Evolutionary conservation across 441 rosid species (phyloP), one percentile per base, ranked within the genome.

Genomic region (Gossypium davidsonii): DNA sequence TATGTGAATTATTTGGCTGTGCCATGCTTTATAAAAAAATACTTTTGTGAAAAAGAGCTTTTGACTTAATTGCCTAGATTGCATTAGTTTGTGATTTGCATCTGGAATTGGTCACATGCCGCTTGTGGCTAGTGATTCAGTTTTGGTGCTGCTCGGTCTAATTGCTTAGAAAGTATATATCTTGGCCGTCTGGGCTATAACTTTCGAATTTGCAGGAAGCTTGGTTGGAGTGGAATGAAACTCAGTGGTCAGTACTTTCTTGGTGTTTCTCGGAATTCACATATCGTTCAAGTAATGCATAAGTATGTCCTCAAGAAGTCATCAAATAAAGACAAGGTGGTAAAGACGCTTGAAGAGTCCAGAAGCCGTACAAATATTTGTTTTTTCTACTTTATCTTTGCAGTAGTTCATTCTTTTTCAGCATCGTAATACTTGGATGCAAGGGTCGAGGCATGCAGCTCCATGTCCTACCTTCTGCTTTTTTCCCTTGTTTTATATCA

Each of bases 181-280:
- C 49, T 37, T 37, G 14, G 67, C 18, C 37, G 51, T 18, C 12
- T 26, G 18, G 18, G 18, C 72, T 18, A 0, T 18, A 0, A 3
- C 2, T 39, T 71, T 39, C 6, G 6, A 42, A 31, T 75, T 69
- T 78, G 82, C 83, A 83, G 89, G 59, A 48, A 64, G 55, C 68
- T 48, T 49, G 68, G 15, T 64, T 39, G 58, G 20, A 3, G 57
- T 25, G 28, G 71, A 80, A 79, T 73, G 84, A 85, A 75, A 83
- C 76, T 49, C 79, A 73, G 76, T 49, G 80, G 67, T 67, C 8
- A 31, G 37, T 25, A n/a, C 26, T 67, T 49, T 67, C 58, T 7
- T 26, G 67, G 18, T 63, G 11, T 9, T 10, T 1, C 10, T 37
- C 10, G 14, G 75, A 26, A 67, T 59, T 72, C 70, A 53, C 59